These are phyloP conservation scores for Eucalyptus tenuipes DNA, from an alignment of 345 rosid genomes.

Conservation along the genomic window DNA sequence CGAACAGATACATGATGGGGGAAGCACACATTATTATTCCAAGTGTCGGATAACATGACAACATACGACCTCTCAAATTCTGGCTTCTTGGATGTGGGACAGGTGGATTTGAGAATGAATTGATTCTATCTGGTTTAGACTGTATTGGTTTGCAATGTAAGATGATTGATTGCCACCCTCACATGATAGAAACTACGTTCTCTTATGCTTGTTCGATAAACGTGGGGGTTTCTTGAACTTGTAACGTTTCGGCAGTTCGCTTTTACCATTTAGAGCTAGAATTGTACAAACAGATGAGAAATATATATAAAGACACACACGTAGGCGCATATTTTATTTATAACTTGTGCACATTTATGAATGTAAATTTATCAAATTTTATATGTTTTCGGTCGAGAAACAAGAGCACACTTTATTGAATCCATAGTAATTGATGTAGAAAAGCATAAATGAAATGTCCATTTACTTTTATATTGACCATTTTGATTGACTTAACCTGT, in stretches of 20 bases:
- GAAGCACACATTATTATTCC: not conserved
- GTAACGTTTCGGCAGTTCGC: not conserved
- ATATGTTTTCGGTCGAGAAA: not conserved
- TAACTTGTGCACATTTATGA: not conserved
- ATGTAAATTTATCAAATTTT: not conserved
- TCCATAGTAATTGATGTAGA: not conserved
- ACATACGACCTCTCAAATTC: not conserved
- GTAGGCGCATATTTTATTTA: not conserved
- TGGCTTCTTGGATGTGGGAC: not conserved
- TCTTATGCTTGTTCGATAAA: not conserved
- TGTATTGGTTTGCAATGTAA: not conserved
- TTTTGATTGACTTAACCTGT: not conserved
- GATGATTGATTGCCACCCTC: not conserved
- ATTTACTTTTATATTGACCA: not conserved
- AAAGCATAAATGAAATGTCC: not conserved
- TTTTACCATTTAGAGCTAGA: not conserved
- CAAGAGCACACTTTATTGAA: not conserved
- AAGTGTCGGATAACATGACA: not conserved
- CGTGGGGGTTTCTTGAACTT: not conserved
- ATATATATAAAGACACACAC: too few species aligned
- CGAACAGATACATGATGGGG: not conserved
- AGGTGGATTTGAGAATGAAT: not conserved
- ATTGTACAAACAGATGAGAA: too few species aligned
- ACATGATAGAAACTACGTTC: not conserved
- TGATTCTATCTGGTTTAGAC: not conserved